These are phyloP conservation scores for Cynara cardunculus DNA, from an alignment of 129 eudicot species.

Conservation along the genomic window DNA sequence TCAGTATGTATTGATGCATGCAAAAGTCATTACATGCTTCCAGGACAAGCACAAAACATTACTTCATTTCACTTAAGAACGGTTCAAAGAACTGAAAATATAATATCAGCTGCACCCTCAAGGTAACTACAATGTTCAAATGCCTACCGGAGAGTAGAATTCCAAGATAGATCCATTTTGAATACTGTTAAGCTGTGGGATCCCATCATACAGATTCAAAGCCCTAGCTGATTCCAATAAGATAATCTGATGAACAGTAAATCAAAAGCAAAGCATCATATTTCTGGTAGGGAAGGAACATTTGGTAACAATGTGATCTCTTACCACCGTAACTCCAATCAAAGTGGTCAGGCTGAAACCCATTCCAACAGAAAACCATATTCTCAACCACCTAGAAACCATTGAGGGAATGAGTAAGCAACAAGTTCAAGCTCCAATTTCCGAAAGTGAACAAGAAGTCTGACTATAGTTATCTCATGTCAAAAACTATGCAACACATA, in stretches of 20 bases:
- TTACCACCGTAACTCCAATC: constrained; percentile 57
- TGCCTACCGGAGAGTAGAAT: constrained; percentile 54
- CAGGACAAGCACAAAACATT: not conserved
- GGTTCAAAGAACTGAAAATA: not conserved
- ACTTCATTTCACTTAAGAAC: not conserved
- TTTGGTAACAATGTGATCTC: not conserved
- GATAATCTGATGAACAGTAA: constrained; percentile 43
- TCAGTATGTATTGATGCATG: too few species aligned
- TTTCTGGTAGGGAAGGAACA: not conserved
- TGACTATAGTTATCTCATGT: not conserved
- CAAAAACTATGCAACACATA: not conserved
- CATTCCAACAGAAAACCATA: constrained; percentile 76
- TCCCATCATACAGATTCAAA: constrained; percentile 31
- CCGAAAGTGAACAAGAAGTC: not conserved
- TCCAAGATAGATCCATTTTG: constrained; percentile 47
- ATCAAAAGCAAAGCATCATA: not conserved
- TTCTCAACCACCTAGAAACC: constrained; percentile 45
- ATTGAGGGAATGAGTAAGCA: not conserved
- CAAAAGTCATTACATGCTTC: too few species aligned
- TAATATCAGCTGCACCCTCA: not conserved
- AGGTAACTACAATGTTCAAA: not conserved
- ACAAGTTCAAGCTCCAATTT: constrained; percentile 2
- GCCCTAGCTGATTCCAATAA: constrained; percentile 48
- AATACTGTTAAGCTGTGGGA: constrained; percentile 27
- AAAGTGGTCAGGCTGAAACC: constrained; percentile 65